Evolutionary conservation across 345 rosid species (phyloP), one percentile per base, ranked within the genome.

Genomic region (Turritis glabra): DNA sequence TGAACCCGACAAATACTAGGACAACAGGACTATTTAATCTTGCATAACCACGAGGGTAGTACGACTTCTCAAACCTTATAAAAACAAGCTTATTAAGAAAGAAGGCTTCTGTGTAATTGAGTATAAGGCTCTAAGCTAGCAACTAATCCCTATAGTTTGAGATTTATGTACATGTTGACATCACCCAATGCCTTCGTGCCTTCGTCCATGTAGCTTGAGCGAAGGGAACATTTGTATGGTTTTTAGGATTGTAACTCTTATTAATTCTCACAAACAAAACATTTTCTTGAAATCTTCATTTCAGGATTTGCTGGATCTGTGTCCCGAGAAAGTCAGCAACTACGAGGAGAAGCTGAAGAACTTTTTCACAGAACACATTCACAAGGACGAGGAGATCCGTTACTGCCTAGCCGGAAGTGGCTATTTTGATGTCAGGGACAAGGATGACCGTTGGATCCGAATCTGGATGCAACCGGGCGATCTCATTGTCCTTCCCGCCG

Each of bases 331-430:
- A 78, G 91, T 89, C 33, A 78, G 83, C n/a, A 86, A 91, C 81
- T 93, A 85, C 8, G 92, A 89, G 59, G 91, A 93, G 84, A 91
- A 93, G 87, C 87, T 88, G 46, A 88, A 79, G 83, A 89, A 86
- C 82, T 91, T 91, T 84, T 93, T 84, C 73, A 88, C 88, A 0
- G 97, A 93, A 80, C 97, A 93, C 80, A 85, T 93, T 51, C 96
- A 93, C 60, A 85, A 85, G 19, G 98, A 89, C 26, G 96, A 90
- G 71, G 98, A 93, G 85, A 90, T 93, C 43, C 93, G 97, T 59
- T 90, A 90, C 81, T 90, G 91, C 84, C 54, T 90, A 41, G 84
- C 80, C 12, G 98, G 98, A 48, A 87, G 92, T 63, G 98, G 92
- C 12, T 93, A 93, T 74, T 93, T 91, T 61, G 96, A 93, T 80